Percentiles rank a stretch among this genome's conserved stretches.
Conservation (phyloP, 805 yeast species). For the Clavispora carvajalis region DNA sequence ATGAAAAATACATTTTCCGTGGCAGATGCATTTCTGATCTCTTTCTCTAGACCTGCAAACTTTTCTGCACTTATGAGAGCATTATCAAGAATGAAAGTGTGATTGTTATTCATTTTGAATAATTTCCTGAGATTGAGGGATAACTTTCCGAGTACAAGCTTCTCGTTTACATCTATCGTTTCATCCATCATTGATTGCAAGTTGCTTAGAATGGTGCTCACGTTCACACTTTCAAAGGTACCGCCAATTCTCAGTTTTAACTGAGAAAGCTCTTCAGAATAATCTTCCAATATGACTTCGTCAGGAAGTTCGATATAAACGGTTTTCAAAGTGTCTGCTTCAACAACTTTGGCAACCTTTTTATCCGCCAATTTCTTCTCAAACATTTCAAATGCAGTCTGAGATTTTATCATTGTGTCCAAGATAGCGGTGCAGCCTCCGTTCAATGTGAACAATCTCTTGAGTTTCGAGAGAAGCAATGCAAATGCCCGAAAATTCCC, state of each 20-base stretch:
- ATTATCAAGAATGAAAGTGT: constrained; percentile 32
- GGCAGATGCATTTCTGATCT: not conserved
- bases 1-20: not conserved
- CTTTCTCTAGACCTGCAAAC: constrained; percentile 20
- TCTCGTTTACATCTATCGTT: constrained; percentile 14
- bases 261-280: constrained; percentile 22
- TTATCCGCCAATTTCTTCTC: constrained; percentile 9
- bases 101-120: constrained; percentile 29
- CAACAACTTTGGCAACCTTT: not conserved
- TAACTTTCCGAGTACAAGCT: constrained; percentile 22
- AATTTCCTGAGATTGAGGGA: constrained; percentile 25
- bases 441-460: constrained; percentile 25
- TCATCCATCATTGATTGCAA: constrained; percentile 13
- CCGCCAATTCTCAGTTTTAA: constrained; percentile 17
- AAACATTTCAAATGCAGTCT: constrained; percentile 20
- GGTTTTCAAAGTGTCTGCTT: not conserved
- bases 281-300: constrained; percentile 30
- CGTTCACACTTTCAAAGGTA: constrained; percentile 13
- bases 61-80: constrained; percentile 24
- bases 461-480: constrained; percentile 5
- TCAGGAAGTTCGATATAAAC: constrained; percentile 29
- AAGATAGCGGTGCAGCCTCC: constrained; percentile 56
- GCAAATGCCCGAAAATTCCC: constrained; percentile 4
- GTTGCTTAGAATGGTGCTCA: constrained; percentile 12
- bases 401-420: constrained; percentile 51